phyloP scores from a whole-genome alignment of 257 asterid species.

The Solanum bukasovii region DNA sequence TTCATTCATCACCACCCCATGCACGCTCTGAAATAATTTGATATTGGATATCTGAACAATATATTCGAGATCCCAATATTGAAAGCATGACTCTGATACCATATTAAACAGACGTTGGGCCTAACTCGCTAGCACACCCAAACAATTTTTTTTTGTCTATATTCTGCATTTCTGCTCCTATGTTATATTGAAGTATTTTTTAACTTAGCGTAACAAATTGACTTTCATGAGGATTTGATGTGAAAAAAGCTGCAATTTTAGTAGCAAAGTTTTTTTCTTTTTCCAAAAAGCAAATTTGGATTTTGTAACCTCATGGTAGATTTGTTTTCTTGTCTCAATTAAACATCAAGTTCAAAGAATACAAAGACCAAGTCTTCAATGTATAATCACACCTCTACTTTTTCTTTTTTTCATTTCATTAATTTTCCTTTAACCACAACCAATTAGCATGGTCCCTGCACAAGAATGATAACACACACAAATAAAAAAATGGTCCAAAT shows the following conservation, averaged over 20 bases:
- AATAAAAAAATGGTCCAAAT: too few relatives aligned
- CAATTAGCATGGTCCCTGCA: neutral
- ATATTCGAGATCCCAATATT: neutral
- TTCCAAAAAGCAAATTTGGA: neutral
- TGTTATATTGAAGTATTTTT: neutral
- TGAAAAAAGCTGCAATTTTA: neutral
- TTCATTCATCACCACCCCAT: neutral
- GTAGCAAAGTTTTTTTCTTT: neutral
- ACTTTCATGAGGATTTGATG: neutral
- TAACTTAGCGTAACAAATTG: neutral
- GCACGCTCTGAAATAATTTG: neutral
- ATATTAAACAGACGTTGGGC: neutral
- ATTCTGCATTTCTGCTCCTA: neutral
- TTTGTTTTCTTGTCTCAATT: neutral
- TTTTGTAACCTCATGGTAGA: neutral
- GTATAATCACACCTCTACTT: neutral
- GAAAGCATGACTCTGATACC: neutral
- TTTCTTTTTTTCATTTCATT: neutral
- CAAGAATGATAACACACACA: too few relatives aligned
- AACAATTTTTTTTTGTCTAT: neutral
- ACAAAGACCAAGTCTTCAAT: neutral
- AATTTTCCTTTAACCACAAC: neutral
- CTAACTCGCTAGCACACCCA: neutral
- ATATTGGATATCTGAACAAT: too few relatives aligned
- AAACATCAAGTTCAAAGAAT: neutral